phyloP scores from a whole-genome alignment of 2,329 filamentous ascomycete species.

The Pyricularia pennisetigena region DNA sequence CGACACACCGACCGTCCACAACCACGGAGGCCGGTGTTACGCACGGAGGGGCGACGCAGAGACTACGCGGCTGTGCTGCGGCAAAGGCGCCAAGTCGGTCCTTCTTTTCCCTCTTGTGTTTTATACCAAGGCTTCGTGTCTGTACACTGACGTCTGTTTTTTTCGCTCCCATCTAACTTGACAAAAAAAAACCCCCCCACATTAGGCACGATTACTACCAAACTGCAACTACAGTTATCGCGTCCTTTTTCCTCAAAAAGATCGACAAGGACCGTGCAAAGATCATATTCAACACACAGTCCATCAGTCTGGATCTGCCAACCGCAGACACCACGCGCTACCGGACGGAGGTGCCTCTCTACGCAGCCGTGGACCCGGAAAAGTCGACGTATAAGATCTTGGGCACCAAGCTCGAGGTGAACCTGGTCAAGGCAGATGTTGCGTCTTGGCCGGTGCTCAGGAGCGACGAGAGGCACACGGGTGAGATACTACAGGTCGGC shows the following conservation, averaged over 20 bases:
- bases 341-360: constrained; percentile 63
- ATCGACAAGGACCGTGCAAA: constrained; percentile 74
- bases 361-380: constrained; percentile 62
- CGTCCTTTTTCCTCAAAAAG: constrained; percentile 93
- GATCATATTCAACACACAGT: constrained; percentile 55
- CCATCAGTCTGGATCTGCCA: constrained; percentile 69
- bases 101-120: neutral
- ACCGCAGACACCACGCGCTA: constrained; percentile 83
- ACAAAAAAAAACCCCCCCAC: neutral
- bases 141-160: neutral
- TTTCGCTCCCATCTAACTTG: neutral
- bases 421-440: constrained; percentile 60
- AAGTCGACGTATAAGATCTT: constrained; percentile 73
- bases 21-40: neutral
- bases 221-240: constrained; percentile 74
- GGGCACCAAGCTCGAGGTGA: constrained; percentile 82
- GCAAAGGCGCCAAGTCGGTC: neutral
- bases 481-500: constrained; percentile 84
- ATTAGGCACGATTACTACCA: constrained; percentile 86
- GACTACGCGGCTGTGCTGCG: neutral
- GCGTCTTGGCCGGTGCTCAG: constrained; percentile 78
- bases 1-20: neutral
- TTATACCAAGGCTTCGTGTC: neutral
- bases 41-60: neutral
- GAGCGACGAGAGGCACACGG: constrained; percentile 58